Base-by-base conservation (phyloP, 306 rosid species). In the Quercus variabilis region DNA sequence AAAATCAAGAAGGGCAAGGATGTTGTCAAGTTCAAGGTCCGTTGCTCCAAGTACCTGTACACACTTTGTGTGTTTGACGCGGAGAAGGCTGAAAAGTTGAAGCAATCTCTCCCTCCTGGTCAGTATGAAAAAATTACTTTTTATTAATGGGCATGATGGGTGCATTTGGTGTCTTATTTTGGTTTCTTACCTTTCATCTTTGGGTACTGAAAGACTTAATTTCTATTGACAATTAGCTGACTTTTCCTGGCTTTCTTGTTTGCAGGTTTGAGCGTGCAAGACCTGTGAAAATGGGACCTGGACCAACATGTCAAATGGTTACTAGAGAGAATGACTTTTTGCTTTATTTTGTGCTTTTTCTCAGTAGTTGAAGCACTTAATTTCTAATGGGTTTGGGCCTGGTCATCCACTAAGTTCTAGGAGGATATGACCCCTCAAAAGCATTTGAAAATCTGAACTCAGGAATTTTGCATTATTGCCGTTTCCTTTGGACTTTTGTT, bases 51-150 rank as follows among this genome's bases (percentile, higher is more conserved):
- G 90, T 91, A 93, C 80, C 97, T 93, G n/a, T 93, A 93, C 91
- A 93, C 98, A 2, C 94, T 93, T 0, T 91, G 93, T 62, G 98
- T 93, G 64, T 88, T 91, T 49, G 98, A 93, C 65, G 43, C 85
- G 0, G 94, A 93, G 92, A 93, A 93, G 85, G 97, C 98, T 1
- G 91, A 90, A 81, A 93, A 93, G 73, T 88, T 93, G 92, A 93
- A 91, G 93, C 98, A 93, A 75, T 93, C 98, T 15, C 97, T 93
- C 79, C 98, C 98, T 30, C 98, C 98, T 35, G 98, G 97, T 93
- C 67, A 38, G 46, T 38, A 38, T 38, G 46, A 38, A 38, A 38
- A 7, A 38, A 38, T 38, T 38, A 38, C 2, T 38, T 38, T 38
- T 8, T 38, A 38, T 38, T 38, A 38, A 8, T 8, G 46, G 11